Percentiles rank a stretch among this genome's conserved stretches.
These are phyloP conservation scores for Daldinia grandis DNA, from an alignment of 495 filamentous ascomycete genomes.

Conservation along the genomic window DNA sequence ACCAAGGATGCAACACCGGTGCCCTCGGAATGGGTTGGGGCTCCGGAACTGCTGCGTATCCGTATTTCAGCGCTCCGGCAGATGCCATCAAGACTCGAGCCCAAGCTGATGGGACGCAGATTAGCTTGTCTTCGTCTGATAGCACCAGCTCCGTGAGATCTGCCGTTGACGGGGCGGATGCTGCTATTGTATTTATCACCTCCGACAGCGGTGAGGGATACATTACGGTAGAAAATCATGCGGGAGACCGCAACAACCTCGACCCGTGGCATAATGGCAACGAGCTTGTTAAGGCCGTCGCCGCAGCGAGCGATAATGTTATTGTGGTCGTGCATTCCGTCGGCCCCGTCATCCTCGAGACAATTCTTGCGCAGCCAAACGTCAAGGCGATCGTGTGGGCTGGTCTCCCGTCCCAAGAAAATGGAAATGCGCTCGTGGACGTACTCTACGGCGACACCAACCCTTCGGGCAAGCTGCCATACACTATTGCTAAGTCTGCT, in stretches of 20 bases:
- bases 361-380: conserved; percentile 76
- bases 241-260: conserved; percentile 70
- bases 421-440: conserved; percentile 84
- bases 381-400: conserved; percentile 88
- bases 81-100: conserved; percentile 62
- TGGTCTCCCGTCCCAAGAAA: conserved; percentile 91
- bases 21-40: conserved; percentile 70
- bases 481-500: conserved; percentile 83
- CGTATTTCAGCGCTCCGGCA: conserved; percentile 65
- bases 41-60: conserved; percentile 64
- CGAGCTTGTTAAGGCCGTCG: conserved; percentile 72
- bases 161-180: conserved; percentile 63
- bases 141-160: conserved; percentile 55
- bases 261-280: conserved; percentile 81
- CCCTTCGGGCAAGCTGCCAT: conserved; percentile 87
- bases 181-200: conserved; percentile 72
- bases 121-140: conserved; percentile 63
- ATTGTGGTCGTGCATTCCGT: conserved; percentile 96
- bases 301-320: conserved; percentile 66
- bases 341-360: conserved; percentile 84
- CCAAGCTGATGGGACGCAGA: conserved; percentile 55
- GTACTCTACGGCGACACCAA: conserved; percentile 84
- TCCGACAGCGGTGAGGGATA: conserved; percentile 73
- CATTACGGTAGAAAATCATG: conserved; percentile 67
- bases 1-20: conserved; percentile 69